A percentile compares a stretch with the other conserved stretches of the same genome.
phyloP scores from a whole-genome alignment of 2,329 filamentous ascomycete species.

The Pseudodiploospora longispora region DNA sequence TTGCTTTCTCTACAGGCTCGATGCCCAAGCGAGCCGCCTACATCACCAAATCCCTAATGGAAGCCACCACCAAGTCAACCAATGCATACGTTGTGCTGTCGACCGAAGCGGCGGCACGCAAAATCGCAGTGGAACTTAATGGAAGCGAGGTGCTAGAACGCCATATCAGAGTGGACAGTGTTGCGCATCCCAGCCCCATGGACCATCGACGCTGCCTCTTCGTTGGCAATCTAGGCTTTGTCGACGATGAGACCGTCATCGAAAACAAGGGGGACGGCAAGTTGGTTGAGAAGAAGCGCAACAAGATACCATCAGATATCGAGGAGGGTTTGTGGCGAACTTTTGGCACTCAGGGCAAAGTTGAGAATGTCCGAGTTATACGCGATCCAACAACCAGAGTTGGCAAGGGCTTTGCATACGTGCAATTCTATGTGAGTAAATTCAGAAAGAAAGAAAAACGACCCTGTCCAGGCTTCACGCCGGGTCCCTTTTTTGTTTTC shows the following conservation, averaged over 20 bases:
- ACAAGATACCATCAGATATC: slow-evolving; percentile 69
- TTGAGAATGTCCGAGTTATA: slow-evolving; percentile 90
- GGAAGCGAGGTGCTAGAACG: slow-evolving; percentile 76
- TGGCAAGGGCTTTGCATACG: slow-evolving; percentile 95
- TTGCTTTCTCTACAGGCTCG: slow-evolving; percentile 67
- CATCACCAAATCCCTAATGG: slow-evolving; percentile 84
- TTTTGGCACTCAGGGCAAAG: slow-evolving; percentile 65
- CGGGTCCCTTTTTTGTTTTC: no score
- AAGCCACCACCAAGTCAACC: slow-evolving; percentile 81
- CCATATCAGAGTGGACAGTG: slow-evolving; percentile 82
- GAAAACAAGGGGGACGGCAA: slow-evolving; percentile 57
- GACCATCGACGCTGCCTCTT: slow-evolving; percentile 91
- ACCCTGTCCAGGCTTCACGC: no score
- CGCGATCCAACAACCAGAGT: slow-evolving; percentile 85
- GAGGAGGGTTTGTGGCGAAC: slow-evolving; percentile 89
- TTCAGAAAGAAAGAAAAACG: not conserved
- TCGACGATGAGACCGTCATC: slow-evolving; percentile 77
- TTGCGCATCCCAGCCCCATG: slow-evolving; percentile 75
- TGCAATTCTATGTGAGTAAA: slow-evolving; percentile 70
- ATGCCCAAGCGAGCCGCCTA: slow-evolving; percentile 92
- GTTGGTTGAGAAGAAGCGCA: slow-evolving; percentile 63
- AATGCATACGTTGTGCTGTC: slow-evolving; percentile 93
- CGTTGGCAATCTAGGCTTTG: slow-evolving; percentile 91
- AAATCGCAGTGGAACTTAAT: slow-evolving; percentile 71
- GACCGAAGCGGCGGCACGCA: slow-evolving; percentile 63